A percentile compares a stretch with the other conserved stretches of the same genome.
These are phyloP conservation scores for Larix kaempferi DNA, from an alignment of 75 land plant species.

Conservation along the genomic window DNA sequence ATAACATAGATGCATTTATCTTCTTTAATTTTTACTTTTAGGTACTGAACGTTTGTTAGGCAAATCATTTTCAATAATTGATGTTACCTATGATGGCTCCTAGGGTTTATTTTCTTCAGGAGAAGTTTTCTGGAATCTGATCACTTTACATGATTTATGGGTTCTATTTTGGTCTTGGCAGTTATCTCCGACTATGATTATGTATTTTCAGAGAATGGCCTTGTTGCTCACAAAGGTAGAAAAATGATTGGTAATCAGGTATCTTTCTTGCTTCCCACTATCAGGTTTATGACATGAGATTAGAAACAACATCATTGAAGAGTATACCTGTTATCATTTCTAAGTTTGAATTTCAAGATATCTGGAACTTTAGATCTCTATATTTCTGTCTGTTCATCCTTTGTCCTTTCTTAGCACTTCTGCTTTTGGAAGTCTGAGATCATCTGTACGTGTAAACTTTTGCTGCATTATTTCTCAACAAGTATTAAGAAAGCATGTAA, in stretches of 20 bases:
- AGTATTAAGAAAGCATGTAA: too few species aligned
- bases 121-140: not conserved
- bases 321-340: not conserved
- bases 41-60: not conserved
- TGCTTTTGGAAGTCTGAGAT: too few species aligned
- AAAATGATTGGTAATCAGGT: constrained; percentile 89
- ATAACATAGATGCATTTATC: not conserved
- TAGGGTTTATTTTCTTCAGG: not conserved
- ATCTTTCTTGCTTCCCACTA: not conserved
- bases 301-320: not conserved
- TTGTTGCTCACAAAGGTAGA: constrained; percentile 88
- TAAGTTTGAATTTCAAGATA: too few species aligned
- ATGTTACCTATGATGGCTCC: not conserved
- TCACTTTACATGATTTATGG: not conserved
- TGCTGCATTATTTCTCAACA: too few species aligned
- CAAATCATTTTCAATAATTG: not conserved
- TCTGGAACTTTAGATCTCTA: too few species aligned
- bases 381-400: too few species aligned
- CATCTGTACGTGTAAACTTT: too few species aligned
- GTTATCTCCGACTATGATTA: constrained; percentile 86
- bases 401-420: too few species aligned
- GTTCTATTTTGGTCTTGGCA: constrained; percentile 31
- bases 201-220: constrained; percentile 97
- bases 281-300: not conserved
- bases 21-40: not conserved